phyloP scores from a whole-genome alignment of 176 grass and related monocot species.

The sorghum (Sorghum bicolor) region Sorghum_bicolor_NCBIv3 NC_012879.2:2237501-2238000 shows the following conservation, averaged over 20 bases:
- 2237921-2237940: no score
- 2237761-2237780: background rate
- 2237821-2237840: background rate
- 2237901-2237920: background rate
- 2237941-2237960: no score
- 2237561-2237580: background rate
- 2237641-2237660: no score
- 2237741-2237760: background rate
- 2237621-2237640: background rate
- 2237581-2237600: background rate
- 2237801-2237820: background rate
- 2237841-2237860: background rate
- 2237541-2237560: background rate
- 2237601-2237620: background rate
- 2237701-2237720: no score
- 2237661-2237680: no score
- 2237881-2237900: no score
- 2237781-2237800: background rate
- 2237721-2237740: no score
- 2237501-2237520: background rate
- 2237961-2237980: background rate
- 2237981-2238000: background rate
- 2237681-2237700: no score
- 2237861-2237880: background rate
- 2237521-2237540: background rate